Percentiles rank a stretch among this genome's conserved stretches.
Conservation (phyloP, 208 protist species). For the Acanthamoeba culbertsoni region DNA sequence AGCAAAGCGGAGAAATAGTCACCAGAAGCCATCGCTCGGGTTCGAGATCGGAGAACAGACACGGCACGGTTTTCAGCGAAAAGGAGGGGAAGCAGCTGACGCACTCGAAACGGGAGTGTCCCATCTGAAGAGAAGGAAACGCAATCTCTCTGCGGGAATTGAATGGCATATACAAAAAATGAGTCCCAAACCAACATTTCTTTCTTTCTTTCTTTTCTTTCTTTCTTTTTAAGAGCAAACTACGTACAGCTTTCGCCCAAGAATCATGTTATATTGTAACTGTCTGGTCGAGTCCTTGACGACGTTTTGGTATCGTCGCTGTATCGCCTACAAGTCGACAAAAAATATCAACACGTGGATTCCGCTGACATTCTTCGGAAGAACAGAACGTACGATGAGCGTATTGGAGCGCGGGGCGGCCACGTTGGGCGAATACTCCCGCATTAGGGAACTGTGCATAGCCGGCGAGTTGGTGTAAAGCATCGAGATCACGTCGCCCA, state of each 20-base stretch:
- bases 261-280: conserved; percentile 47
- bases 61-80: conserved; percentile 25
- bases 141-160: background rate
- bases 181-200: too few relatives aligned
- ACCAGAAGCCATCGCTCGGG: conserved; percentile 26
- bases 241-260: conserved; percentile 23
- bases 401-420: conserved; percentile 82
- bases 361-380: too few relatives aligned
- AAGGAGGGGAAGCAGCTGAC: conserved; percentile 33
- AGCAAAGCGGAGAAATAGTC: background rate
- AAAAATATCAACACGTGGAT: too few relatives aligned
- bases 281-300: conserved; percentile 45
- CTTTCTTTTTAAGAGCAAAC: background rate
- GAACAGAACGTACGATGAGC: conserved; percentile 79
- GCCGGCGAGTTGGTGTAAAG: conserved; percentile 93
- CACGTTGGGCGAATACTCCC: conserved; percentile 84
- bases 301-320: conserved; percentile 46
- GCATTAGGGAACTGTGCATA: conserved; percentile 90
- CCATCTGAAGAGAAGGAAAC: background rate
- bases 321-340: conserved; percentile 28
- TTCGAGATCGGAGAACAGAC: background rate
- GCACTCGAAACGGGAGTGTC: background rate
- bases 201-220: too few relatives aligned
- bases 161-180: background rate
- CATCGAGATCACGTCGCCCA: conserved; percentile 89